These are phyloP conservation scores for Daucus carota DNA, from an alignment of 129 eudicot species.

Conservation along the genomic window DH1_v3.0 NC_030384.2:19472001-19472500, in stretches of 20 bases:
- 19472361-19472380: not conserved
- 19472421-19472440: not conserved
- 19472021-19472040: too few relatives aligned
- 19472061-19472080: too few relatives aligned
- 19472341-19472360: not conserved
- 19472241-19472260: conserved; percentile 77
- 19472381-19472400: not conserved
- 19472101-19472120: not conserved
- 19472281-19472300: conserved; percentile 6
- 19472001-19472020: too few relatives aligned
- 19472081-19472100: not conserved
- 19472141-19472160: not conserved
- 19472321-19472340: not conserved
- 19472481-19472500: not conserved
- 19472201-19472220: conserved; percentile 73
- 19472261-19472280: conserved; percentile 58
- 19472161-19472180: not conserved
- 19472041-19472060: too few relatives aligned
- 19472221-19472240: conserved; percentile 87
- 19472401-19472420: not conserved
- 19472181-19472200: conserved; percentile 69
- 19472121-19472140: not conserved
- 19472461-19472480: not conserved
- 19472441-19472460: too few relatives aligned
- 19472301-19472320: not conserved